phyloP scores from a whole-genome alignment of 2,329 filamentous ascomycete genomes.

The Fusarium sp. region DNA sequence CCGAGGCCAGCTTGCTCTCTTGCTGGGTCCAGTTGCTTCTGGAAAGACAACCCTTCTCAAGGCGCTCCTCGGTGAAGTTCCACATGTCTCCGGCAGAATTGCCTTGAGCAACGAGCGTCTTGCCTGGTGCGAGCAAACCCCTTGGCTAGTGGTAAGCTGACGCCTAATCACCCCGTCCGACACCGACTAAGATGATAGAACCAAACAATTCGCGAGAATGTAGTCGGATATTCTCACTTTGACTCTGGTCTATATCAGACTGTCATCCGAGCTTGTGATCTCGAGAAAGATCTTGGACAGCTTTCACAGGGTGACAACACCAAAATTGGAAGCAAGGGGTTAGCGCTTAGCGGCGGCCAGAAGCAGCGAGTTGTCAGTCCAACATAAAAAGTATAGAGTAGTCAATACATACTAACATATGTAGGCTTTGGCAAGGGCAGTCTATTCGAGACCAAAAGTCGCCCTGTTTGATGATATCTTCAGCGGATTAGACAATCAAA shows the following conservation, averaged over 20 bases:
- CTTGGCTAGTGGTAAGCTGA: conserved; percentile 52
- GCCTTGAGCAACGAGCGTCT: conserved; percentile 27
- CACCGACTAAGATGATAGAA: conserved; percentile 43
- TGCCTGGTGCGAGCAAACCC: conserved; percentile 54
- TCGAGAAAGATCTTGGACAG: conserved; percentile 53
- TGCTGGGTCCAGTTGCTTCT: conserved; percentile 61
- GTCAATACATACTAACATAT: not conserved
- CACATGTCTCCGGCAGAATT: conserved; percentile 40
- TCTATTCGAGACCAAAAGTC: conserved; percentile 54
- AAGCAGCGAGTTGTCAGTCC: conserved; percentile 58
- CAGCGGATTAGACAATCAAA: conserved; percentile 56
- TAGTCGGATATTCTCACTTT: conserved; percentile 50
- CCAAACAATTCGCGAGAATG: conserved; percentile 54
- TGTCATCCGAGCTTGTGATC: conserved; percentile 50
- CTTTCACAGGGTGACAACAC: conserved; percentile 57
- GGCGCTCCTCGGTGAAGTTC: conserved; percentile 55
- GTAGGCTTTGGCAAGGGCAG: conserved; percentile 56
- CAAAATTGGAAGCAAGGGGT: conserved; percentile 61
- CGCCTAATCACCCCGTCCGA: not conserved
- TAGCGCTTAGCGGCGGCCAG: conserved; percentile 64
- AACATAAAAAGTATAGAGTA: not conserved
- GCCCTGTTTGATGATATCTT: conserved; percentile 58
- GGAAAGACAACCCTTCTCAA: conserved; percentile 63
- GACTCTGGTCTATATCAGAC: conserved; percentile 47
- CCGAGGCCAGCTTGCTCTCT: conserved; percentile 54